Percentiles rank a stretch among this genome's conserved stretches.
phyloP scores from a whole-genome alignment of 768 basidiomycete species.

The Saitozyma sp. region DNA sequence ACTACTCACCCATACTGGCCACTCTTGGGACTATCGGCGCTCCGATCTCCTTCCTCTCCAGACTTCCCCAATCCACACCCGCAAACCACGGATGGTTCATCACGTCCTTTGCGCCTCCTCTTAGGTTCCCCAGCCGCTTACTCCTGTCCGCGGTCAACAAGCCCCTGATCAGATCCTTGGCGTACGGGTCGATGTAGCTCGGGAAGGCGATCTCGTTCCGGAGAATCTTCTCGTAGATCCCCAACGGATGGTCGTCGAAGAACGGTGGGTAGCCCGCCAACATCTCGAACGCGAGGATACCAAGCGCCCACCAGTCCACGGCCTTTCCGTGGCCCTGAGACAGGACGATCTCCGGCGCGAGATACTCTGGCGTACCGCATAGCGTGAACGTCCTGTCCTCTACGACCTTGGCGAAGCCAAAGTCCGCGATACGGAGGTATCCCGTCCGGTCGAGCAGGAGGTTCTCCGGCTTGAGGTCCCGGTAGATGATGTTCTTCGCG shows the following conservation, averaged over 20 bases:
- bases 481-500: slow-evolving; percentile 95
- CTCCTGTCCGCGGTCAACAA: slow-evolving; percentile 90
- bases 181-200: slow-evolving; percentile 81
- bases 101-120: slow-evolving; percentile 86
- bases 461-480: slow-evolving; percentile 98
- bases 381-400: slow-evolving; percentile 98
- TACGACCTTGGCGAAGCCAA: slow-evolving; percentile 96
- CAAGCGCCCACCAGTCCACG: slow-evolving; percentile 99
- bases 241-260: slow-evolving; percentile 96
- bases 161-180: slow-evolving; percentile 80
- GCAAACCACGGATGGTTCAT: slow-evolving; percentile 87
- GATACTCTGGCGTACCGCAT: slow-evolving; percentile 69
- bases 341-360: slow-evolving; percentile 97
- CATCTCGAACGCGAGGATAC: slow-evolving; percentile 97
- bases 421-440: slow-evolving; percentile 93
- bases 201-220: slow-evolving; percentile 87
- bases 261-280: slow-evolving; percentile 98
- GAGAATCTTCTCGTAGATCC: slow-evolving; percentile 97
- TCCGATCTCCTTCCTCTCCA: slow-evolving; percentile 51
- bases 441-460: slow-evolving; percentile 91
- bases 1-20: slow-evolving; percentile 47
- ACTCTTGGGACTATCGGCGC: slow-evolving; percentile 52
- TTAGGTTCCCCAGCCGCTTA: slow-evolving; percentile 88
- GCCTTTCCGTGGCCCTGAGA: slow-evolving; percentile 97
- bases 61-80: slow-evolving; percentile 51